Evolutionary conservation across 1,139 yeast species (phyloP), one percentile per base, ranked within the genome.

Genomic region (Wickerhamomyces sp.): DNA sequence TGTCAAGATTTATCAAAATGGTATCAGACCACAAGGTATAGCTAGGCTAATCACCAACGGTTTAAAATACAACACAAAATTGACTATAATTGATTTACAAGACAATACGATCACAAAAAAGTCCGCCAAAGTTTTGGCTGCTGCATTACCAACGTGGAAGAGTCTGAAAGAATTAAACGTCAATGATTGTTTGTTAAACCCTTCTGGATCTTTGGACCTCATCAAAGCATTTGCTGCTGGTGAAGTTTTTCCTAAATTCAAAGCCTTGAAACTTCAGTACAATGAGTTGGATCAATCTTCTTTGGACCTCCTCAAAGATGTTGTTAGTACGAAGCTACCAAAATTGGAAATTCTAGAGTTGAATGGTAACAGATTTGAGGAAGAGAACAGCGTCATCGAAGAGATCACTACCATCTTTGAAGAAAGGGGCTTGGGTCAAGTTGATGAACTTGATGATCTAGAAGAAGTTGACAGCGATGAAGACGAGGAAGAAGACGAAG

Each of bases 1-100:
- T 40, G 79, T 91, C 26, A 77, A 85, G 57, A 70, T 91, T 51
- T 89, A 87, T 55, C 98, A 91, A 64, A 91, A 91, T 58, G 98
- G 98, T 55, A 91, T 91, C 44, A 80, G 98, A 62, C 97, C 95
- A 39, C 81, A 78, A 40, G 98, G 98, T 49, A 78, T 91, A 41
- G 73, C 82, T 45, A 78, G 75, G 50, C 71, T 91, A 56, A 68
- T 91, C 47, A 66, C 68, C 24, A 74, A 82, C 41, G 97, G 96
- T 41, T 72, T 91, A 50, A 61, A 73, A 32, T 58, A 65, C 43
- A 79, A 85, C 57, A 64, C 67, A 23, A 65, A 72, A 25, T 72
- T 91, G 52, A 70, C 76, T 48, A 75, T 75, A 29, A 65, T 93
- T 30, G 98, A 91, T 61, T 70, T 91, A 50, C 97, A 93, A 66